Evolutionary conservation across 805 yeast genomes (phyloP).

Genomic region (Sugiyamaella qingdaonensis): DNA sequence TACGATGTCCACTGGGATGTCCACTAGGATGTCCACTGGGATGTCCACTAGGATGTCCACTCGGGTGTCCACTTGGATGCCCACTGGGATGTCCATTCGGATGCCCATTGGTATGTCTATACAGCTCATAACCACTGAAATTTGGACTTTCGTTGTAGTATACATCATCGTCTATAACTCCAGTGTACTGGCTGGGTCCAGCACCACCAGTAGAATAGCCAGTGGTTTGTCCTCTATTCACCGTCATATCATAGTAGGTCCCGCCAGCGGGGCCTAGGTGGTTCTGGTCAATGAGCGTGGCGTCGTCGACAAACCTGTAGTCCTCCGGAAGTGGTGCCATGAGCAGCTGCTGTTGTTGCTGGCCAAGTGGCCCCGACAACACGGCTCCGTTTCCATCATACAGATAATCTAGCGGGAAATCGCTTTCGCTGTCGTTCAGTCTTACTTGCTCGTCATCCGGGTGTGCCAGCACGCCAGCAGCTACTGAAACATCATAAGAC

Average conservation of each 20-base stretch:
- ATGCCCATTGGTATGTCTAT: neutral
- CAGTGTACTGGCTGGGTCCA: neutral
- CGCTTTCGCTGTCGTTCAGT: constrained; percentile 17
- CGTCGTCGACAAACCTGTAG: neutral
- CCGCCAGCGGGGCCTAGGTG: neutral
- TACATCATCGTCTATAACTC: neutral
- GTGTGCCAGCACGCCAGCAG: neutral
- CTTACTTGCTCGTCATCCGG: neutral
- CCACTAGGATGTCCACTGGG: no score
- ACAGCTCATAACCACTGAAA: neutral
- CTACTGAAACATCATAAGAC: neutral
- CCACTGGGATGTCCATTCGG: neutral
- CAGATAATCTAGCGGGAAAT: constrained; percentile 26
- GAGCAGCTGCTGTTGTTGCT: neutral
- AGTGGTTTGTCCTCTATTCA: neutral
- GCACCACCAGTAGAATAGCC: neutral
- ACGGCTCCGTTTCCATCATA: neutral
- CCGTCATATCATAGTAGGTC: neutral
- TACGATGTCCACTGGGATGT: no score
- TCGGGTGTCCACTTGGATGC: no score
- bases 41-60: no score
- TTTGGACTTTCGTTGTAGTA: neutral
- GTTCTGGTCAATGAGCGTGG: neutral
- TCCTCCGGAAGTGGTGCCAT: neutral
- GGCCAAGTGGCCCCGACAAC: neutral